Conservation (phyloP, 2,329 filamentous ascomycete species). For the Fonsecaea pedrosoi region DNA sequence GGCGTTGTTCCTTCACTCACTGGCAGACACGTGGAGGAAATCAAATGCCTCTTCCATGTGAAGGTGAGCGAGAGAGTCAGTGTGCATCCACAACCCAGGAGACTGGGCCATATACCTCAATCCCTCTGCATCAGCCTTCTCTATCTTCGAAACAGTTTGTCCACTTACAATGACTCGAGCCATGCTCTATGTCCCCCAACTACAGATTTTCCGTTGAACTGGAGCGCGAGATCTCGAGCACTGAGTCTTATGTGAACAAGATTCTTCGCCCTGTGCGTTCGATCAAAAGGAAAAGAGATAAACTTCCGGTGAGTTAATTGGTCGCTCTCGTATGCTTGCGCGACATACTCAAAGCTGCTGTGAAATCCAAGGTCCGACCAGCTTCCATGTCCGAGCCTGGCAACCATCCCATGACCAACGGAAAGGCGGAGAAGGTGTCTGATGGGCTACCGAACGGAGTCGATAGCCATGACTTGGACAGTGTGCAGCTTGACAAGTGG, state of each 20-base stretch:
- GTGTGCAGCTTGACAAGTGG: background rate
- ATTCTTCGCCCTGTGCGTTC: conserved; percentile 6
- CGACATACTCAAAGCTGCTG: background rate
- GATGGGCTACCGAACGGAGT: conserved; percentile 6
- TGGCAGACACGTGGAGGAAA: conserved; percentile 6
- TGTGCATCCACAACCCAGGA: background rate
- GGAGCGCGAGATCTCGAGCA: conserved; percentile 17
- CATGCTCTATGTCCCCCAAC: conserved; percentile 17
- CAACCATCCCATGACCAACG: conserved; percentile 2
- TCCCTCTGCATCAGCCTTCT: background rate
- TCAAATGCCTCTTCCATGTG: background rate
- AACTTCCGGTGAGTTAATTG: background rate
- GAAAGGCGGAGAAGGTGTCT: background rate
- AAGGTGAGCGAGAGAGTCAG: background rate
- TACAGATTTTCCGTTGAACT: conserved; percentile 5
- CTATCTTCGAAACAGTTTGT: conserved; percentile 2
- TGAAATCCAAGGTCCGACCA: conserved; percentile 1
- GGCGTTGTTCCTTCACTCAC: conserved; percentile 17
- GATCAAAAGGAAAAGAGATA: conserved; percentile 8
- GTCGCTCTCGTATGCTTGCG: background rate
- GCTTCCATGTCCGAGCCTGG: conserved; percentile 7
- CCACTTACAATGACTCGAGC: background rate
- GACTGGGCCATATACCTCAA: background rate
- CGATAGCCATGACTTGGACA: background rate
- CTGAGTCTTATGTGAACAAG: conserved; percentile 10